Base-by-base conservation (phyloP, 805 yeast species). In the Lipomyces starkeyi region DNA sequence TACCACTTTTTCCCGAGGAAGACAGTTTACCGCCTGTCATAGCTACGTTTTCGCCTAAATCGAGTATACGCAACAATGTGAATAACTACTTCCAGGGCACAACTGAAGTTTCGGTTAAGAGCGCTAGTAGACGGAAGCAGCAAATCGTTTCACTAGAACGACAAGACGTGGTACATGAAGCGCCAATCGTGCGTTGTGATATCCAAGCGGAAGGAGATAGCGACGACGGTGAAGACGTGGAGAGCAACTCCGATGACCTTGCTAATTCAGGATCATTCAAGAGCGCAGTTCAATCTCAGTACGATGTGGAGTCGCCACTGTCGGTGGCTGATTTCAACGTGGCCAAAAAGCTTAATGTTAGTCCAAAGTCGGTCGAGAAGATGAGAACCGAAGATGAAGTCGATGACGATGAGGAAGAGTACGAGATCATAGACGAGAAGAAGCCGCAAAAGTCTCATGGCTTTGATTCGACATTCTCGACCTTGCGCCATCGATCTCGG, bases 1-100 rank as follows among this genome's bases (percentile, higher is more conserved):
- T 53, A n/a, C 71, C 71, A n/a, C 53, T 69, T 4, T 69, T 69
- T 52, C 71, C 71, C 6, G 72, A 69, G 25, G 72, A 69, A 22
- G 66, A 56, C 5, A 32, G 63, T 7, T 54, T 68, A 29, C 71
- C 70, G 17, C 71, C 71, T n/a, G 49, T 68, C 3, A 32, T 68
- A 6, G 37, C 62, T 11, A 27, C 57, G 11, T 52, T 59, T 25
- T 14, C 65, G 20, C 25, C 43, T 34, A 22, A 47, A 13, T 32
- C 66, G n/a, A 59, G 27, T 40, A n/a, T 66, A 5, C 70, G 70
- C n/a, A 40, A 64, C 43, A 61, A 64, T 27, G 68, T 61, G 20
- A 62, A 67, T 25, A 55, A 58, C 47, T 57, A 58, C 40, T 22
- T 55, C 29, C 29, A 11, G 29, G 13, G 14, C 17, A 40, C 43